Evolutionary conservation across 495 filamentous ascomycete species (phyloP).

Genomic region (Echria macrotheca): DNA sequence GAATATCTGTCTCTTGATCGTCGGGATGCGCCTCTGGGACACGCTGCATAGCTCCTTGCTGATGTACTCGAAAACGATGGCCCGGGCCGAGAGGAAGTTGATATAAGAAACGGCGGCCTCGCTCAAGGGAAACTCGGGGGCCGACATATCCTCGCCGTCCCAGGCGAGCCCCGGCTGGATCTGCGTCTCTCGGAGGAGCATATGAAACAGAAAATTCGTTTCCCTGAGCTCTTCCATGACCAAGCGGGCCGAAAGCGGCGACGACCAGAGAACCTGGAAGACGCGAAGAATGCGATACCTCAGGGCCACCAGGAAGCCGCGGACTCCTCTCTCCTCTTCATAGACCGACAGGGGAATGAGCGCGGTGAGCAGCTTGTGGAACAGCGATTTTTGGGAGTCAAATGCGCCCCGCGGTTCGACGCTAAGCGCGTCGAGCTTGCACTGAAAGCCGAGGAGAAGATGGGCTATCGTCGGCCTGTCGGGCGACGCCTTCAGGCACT

Average conservation of each 20-base stretch:
- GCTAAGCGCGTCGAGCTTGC: slow-evolving; percentile 58
- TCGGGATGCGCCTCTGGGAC: slow-evolving; percentile 60
- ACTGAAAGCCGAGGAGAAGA: slow-evolving; percentile 80
- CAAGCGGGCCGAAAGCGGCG: slow-evolving; percentile 68
- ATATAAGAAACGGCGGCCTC: slow-evolving; percentile 59
- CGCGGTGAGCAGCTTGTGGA: slow-evolving; percentile 71
- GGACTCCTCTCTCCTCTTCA: slow-evolving; percentile 52
- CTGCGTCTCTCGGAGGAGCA: slow-evolving; percentile 59
- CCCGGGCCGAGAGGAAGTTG: slow-evolving; percentile 69
- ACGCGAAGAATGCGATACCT: slow-evolving; percentile 73
- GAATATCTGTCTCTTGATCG: slow-evolving; percentile 70
- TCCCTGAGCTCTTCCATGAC: slow-evolving; percentile 71
- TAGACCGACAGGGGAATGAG: slow-evolving; percentile 57
- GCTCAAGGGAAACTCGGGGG: slow-evolving; percentile 57
- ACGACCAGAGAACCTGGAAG: slow-evolving; percentile 73
- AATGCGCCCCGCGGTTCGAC: slow-evolving; percentile 61
- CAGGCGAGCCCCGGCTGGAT: slow-evolving; percentile 60
- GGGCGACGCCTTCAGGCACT: slow-evolving; percentile 63
- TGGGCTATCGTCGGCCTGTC: slow-evolving; percentile 79
- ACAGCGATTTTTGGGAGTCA: slow-evolving; percentile 61
- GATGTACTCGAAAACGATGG: slow-evolving; percentile 73
- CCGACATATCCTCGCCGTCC: slow-evolving; percentile 51
- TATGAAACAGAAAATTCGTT: slow-evolving; percentile 65
- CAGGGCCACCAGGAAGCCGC: slow-evolving; percentile 65
- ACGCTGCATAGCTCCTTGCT: slow-evolving; percentile 78